Base-by-base conservation (phyloP, 345 rosid species). In the Hypericum perforatum region DNA sequence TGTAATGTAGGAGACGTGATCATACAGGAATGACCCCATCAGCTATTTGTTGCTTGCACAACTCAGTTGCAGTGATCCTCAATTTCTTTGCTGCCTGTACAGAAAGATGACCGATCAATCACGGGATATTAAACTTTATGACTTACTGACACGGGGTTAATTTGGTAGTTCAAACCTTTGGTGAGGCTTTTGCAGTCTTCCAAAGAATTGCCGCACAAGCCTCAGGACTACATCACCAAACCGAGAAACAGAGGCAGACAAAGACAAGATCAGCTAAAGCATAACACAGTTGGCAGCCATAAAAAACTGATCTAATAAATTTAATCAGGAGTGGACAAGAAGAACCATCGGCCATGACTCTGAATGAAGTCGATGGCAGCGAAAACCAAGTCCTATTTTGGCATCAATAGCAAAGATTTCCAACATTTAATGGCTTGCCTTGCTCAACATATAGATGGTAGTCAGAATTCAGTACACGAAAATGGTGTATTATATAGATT, bases 191-290 rank as follows among this genome's bases (percentile, higher is more conserved):
- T 53, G 95, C 83, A 63, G 59, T 81, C 78, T 87, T 85, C 95
- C 95, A 91, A 73, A 91, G 70, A 62, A 91, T 91, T 42, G 98
- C 92, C 40, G 96, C 98, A 74, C 96, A 84, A 12, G 98, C 96
- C 80, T 91, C 98, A 8, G 98, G 98, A 70, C 98, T 91, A 67
- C 47, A 62, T 49, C 73, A 65, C 46, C 61, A 11, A 49, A 65
- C 54, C 36, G 12, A 16, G 45, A 37, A 54, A 56, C n/a, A 45
- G 6, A 57, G 67, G 59, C 2, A 53, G 32, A 53, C 42, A 29
- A 38, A 51, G 9, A 49, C 15, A 53, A 44, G 49, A 22, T 12
- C 32, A 16, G 15, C 41, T 37, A 38, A 45, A 54, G 39, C 5
- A 6, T 36, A 37, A 37, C 12, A 52, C 46, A 67, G 14, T 39